These are phyloP conservation scores for Trichoderma simmonsii DNA, from an alignment of 2,329 filamentous ascomycete genomes.

Conservation along the genomic window DNA sequence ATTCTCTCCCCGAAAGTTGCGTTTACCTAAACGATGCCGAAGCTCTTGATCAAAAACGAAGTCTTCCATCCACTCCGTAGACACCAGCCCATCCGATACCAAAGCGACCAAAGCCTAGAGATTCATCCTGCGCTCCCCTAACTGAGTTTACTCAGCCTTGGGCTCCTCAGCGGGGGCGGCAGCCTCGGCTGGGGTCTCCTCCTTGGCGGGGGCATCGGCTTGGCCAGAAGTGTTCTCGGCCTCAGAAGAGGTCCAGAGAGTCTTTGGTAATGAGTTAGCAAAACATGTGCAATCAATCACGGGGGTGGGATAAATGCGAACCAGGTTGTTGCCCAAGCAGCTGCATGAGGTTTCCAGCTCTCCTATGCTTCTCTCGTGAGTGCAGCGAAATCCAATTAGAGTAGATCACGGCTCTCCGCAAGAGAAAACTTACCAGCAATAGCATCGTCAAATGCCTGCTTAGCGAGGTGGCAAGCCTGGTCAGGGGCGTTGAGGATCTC, in stretches of 20 bases:
- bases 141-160: conserved; percentile 60
- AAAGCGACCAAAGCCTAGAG: conserved; percentile 31
- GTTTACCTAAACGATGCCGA: conserved; percentile 49
- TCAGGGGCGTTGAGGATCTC: conserved; percentile 99
- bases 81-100: conserved; percentile 56
- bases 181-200: conserved; percentile 53
- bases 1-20: conserved; percentile 37
- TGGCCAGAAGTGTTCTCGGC: conserved; percentile 68
- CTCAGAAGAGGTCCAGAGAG: conserved; percentile 98
- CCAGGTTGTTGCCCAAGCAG: conserved; percentile 97
- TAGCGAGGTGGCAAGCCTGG: conserved; percentile 96
- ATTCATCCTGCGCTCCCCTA: conserved; percentile 25
- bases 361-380: too few relatives aligned
- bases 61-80: conserved; percentile 61
- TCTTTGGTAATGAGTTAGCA: conserved; percentile 54
- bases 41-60: conserved; percentile 50
- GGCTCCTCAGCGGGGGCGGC: conserved; percentile 60
- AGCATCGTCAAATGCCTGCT: conserved; percentile 98
- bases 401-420: too few relatives aligned
- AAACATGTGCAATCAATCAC: neutral
- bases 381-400: neutral
- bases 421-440: conserved; percentile 63
- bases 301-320: conserved; percentile 42
- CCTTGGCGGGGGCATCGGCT: conserved; percentile 45
- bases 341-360: too few relatives aligned